Evolutionary conservation across 345 rosid genomes (phyloP), one percentile per base, ranked within the genome.

Genomic region (Erysimum cheiranthoides): DNA sequence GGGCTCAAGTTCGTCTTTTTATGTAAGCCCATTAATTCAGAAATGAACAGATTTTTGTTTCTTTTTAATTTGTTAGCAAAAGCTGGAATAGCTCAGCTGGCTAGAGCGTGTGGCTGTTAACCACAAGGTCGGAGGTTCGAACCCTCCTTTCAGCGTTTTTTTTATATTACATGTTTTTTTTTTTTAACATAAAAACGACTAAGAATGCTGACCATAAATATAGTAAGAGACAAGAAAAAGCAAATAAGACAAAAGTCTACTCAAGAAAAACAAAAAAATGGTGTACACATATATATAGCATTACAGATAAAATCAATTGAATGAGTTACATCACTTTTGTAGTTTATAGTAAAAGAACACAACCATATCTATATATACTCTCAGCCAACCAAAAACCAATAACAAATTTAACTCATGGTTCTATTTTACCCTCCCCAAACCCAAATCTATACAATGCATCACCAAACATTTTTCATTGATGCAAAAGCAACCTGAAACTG

Each of bases 61-160:
- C 1, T 21, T 21, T 21, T 21, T 21, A 21, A 0, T 21, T 21
- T 21, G 1, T 21, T 0, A 21, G 1, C 25, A 21, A 21, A 1
- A 6, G 88, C 90, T 85, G 89, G 91, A 90, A 70, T 90, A 87
- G 92, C 87, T 92, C 94, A 90, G 90, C 69, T 84, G 97, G 93
- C 76, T 89, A 91, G 90, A 87, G 89, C 91, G 90, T 89, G 89
- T 87, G 87, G 92, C 89, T 85, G 87, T 86, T 88, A 89, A 89
- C 92, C 90, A 86, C 89, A 92, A 90, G 90, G 92, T 87, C 87
- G 90, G 86, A 88, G 92, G 91, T 92, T 92, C 91, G 73, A 87
- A 51, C 90, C 90, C 88, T 89, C 80, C 76, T 77, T 77, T 71
- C 69, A 76, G 79, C 79, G 79, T 0, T 0, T n/a, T 27, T 31